A percentile compares a stretch with the other conserved stretches of the same genome.
Conservation (phyloP, 345 rosid species). For the Eutrema yunnanense region DNA sequence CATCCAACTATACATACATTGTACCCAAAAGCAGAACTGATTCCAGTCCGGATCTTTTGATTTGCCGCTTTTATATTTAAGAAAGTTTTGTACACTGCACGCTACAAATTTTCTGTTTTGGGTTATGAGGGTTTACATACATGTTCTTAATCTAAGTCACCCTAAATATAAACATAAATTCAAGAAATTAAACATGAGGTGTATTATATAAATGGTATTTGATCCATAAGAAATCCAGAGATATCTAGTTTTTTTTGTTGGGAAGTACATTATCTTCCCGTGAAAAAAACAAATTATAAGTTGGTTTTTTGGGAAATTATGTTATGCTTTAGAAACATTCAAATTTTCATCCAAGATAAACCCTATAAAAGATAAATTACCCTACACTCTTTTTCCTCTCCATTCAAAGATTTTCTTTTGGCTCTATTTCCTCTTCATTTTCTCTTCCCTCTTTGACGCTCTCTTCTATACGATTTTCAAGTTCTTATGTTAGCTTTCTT, state of each 20-base stretch:
- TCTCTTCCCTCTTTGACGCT: not conserved
- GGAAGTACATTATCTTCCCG: not conserved
- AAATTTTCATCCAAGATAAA: not conserved
- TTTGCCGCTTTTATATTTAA: conserved; percentile 6
- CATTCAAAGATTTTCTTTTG: not conserved
- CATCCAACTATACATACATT: conserved; percentile 10
- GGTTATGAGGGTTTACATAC: not conserved
- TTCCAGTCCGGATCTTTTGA: conserved; percentile 12
- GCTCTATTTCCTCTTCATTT: not conserved
- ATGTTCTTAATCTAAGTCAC: not conserved
- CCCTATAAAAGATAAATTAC: not conserved
- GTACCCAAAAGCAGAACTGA: conserved; percentile 6
- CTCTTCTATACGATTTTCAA: not conserved
- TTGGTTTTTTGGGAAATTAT: not conserved
- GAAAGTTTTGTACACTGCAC: not conserved
- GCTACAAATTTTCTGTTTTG: conserved; percentile 1
- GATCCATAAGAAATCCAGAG: not conserved
- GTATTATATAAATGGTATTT: not conserved
- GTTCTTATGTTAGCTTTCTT: not conserved
- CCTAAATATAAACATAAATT: not conserved
- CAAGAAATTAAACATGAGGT: not conserved
- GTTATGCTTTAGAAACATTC: not conserved
- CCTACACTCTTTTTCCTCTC: not conserved
- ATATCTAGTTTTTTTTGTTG: not conserved
- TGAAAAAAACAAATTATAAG: not conserved